Evolutionary conservation across 768 basidiomycete species (phyloP).

Genomic region (Leccinum disarticulatum): DNA sequence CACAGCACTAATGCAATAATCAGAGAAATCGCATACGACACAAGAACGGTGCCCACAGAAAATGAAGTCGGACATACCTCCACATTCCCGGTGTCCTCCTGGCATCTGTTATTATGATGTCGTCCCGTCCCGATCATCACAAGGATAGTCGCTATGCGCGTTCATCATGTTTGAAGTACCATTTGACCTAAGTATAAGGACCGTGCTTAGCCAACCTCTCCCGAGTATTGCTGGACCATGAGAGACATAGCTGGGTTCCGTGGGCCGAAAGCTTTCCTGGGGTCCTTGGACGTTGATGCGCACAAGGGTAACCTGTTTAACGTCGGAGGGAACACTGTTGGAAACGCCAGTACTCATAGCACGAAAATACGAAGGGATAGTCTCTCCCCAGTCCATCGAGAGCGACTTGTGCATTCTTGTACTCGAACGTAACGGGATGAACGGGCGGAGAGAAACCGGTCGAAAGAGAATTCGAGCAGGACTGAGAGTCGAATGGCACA

Average conservation of each 20-base stretch:
- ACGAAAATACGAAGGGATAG: conserved; percentile 13
- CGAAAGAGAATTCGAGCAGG: conserved; percentile 26
- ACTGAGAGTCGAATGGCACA: conserved; percentile 24
- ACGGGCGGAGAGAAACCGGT: conserved; percentile 24
- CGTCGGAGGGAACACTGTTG: neutral
- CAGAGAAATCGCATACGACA: neutral
- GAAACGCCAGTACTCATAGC: conserved; percentile 20
- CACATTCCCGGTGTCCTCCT: conserved; percentile 67
- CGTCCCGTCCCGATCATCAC: conserved; percentile 47
- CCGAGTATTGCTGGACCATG: conserved; percentile 19
- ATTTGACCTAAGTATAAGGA: conserved; percentile 21
- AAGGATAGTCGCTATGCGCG: conserved; percentile 21
- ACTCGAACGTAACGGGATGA: conserved; percentile 41
- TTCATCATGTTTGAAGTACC: conserved; percentile 24
- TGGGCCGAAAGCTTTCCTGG: conserved; percentile 18
- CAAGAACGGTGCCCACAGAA: neutral
- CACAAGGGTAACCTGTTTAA: conserved; percentile 14
- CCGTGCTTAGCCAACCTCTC: conserved; percentile 20
- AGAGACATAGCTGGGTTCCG: conserved; percentile 24
- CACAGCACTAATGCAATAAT: neutral
- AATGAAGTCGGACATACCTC: conserved; percentile 44
- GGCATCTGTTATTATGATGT: conserved; percentile 65
- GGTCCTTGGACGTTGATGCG: conserved; percentile 18
- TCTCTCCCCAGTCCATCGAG: conserved; percentile 20
- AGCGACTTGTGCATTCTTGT: conserved; percentile 28